Percentiles rank a stretch among this genome's conserved stretches.
Evolutionary conservation across 2,329 filamentous ascomycete species (phyloP).

Genomic region (Camptophora hylomeconis): DNA sequence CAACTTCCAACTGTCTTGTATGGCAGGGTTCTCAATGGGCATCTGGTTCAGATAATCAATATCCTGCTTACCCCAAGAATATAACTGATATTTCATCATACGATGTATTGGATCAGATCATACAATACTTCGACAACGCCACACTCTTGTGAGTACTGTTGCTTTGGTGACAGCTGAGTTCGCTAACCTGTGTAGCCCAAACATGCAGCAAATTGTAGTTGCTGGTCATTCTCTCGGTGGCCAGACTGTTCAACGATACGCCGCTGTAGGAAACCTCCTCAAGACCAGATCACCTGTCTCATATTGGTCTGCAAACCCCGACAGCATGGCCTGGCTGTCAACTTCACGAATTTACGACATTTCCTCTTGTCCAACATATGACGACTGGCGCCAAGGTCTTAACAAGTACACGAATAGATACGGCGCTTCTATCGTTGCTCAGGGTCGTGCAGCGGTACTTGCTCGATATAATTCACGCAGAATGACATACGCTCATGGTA

Average conservation of each 20-base stretch:
- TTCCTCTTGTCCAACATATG: too few species aligned
- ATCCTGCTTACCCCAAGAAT: conserved; percentile 15
- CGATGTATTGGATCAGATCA: conserved; percentile 23
- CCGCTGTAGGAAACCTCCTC: conserved; percentile 19
- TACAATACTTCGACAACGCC: conserved; percentile 23
- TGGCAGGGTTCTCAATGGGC: conserved; percentile 24
- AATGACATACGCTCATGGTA: too few species aligned
- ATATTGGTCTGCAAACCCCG: neutral
- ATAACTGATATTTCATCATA: conserved; percentile 20
- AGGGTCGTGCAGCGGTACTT: too few species aligned
- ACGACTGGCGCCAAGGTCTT: too few species aligned
- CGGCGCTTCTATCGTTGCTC: too few species aligned
- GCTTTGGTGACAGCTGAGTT: too few species aligned
- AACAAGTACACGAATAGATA: too few species aligned
- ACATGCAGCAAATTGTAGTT: conserved; percentile 25
- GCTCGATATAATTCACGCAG: too few species aligned
- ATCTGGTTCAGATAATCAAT: conserved; percentile 23
- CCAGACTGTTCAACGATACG: conserved; percentile 24
- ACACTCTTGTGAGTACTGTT: too few species aligned
- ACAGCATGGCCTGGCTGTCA: too few species aligned
- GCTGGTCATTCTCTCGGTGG: conserved; percentile 25
- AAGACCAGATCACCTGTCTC: conserved; percentile 7
- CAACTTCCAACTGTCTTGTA: conserved; percentile 22
- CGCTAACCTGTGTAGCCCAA: too few species aligned
- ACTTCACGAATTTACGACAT: too few species aligned